Conservation (phyloP, 2,329 filamentous ascomycete species). For the Paecilomyces variotii region DNA sequence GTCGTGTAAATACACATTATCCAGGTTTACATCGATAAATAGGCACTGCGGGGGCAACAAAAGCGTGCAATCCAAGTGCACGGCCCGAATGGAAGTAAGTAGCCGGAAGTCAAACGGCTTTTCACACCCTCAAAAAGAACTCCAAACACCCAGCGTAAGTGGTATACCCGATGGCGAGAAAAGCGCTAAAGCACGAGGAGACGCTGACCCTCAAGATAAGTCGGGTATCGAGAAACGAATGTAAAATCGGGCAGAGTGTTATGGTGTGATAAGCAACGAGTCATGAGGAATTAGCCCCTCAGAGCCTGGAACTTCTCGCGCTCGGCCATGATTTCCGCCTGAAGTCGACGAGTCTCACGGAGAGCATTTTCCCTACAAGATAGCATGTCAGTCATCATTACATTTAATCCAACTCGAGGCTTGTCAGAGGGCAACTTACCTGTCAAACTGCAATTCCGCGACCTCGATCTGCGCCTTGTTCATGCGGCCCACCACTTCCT, state of each 20-base stretch:
- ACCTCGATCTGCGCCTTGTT: slow-evolving; percentile 78
- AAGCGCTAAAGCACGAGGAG: neutral
- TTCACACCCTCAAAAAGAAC: neutral
- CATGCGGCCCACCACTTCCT: slow-evolving; percentile 74
- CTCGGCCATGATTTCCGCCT: slow-evolving; percentile 59
- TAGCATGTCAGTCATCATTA: slow-evolving; percentile 12
- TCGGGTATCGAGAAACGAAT: neutral
- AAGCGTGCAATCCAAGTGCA: neutral
- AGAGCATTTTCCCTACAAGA: slow-evolving; percentile 59
- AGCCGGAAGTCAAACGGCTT: neutral
- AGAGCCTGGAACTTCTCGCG: slow-evolving; percentile 50
- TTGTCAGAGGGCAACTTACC: slow-evolving; percentile 22
- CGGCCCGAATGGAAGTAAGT: neutral
- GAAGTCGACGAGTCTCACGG: slow-evolving; percentile 60
- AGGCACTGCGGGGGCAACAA: neutral
- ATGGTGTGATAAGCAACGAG: neutral
- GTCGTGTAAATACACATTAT: neutral
- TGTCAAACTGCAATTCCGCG: slow-evolving; percentile 58
- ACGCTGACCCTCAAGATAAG: neutral
- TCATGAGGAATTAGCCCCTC: slow-evolving; percentile 18
- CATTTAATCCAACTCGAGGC: neutral
- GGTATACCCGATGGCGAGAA: neutral
- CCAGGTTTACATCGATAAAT: neutral
- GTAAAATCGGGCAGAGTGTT: neutral
- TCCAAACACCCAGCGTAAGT: neutral